phyloP scores from a whole-genome alignment of 345 rosid species.

The Eucalyptus erythrocorys region DNA sequence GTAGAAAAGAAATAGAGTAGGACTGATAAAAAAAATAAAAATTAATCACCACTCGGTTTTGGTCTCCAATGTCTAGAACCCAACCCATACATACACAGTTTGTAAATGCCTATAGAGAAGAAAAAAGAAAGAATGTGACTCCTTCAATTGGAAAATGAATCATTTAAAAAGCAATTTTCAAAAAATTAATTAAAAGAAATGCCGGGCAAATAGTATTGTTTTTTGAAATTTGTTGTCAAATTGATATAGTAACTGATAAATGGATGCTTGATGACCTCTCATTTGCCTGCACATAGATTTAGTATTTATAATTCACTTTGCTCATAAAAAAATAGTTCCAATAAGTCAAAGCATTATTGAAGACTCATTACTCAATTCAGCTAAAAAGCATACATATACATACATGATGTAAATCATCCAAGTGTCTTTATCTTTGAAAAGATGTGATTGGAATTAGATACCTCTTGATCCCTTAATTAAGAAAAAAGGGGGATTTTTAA shows the following conservation, averaged over 20 bases:
- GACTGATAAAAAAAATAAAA: too few relatives aligned
- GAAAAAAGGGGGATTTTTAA: neutral
- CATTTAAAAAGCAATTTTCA: neutral
- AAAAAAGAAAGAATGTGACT: neutral
- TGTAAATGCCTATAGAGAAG: neutral
- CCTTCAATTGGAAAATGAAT: neutral
- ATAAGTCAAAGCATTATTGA: neutral
- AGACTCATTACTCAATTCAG: neutral
- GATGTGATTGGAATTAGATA: neutral
- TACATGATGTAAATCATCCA: too few relatives aligned
- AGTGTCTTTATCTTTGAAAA: too few relatives aligned
- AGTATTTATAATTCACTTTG: neutral
- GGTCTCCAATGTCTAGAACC: neutral
- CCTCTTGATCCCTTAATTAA: rapidly evolving
- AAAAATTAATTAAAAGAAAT: neutral
- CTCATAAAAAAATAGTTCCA: neutral
- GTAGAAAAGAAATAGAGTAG: too few relatives aligned
- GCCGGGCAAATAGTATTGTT: rapidly evolving
- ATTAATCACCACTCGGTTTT: neutral
- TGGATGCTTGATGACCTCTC: neutral
- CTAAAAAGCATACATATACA: neutral
- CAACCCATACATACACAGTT: neutral
- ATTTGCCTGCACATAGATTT: neutral
- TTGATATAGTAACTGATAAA: neutral
- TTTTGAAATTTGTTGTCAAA: neutral